Conservation (phyloP, 2,329 filamentous ascomycete species). For the Neopestalotiopsis rosae region DNA sequence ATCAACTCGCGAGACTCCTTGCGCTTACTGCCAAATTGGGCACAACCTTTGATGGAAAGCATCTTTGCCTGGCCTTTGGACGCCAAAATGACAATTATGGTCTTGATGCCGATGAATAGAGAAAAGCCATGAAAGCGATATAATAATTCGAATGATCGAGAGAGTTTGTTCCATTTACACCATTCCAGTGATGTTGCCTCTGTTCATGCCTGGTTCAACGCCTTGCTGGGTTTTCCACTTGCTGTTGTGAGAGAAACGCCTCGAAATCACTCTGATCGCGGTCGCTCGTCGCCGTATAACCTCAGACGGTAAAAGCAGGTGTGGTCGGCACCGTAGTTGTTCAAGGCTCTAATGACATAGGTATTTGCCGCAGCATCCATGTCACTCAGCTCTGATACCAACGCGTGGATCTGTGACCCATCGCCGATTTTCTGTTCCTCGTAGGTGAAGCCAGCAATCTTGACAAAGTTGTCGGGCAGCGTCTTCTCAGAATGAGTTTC, state of each 20-base stretch:
- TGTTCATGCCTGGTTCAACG: background rate
- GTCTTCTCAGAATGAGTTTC: slow-evolving; percentile 30
- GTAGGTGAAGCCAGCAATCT: slow-evolving; percentile 63
- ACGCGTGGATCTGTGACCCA: slow-evolving; percentile 56
- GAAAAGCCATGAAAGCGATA: background rate
- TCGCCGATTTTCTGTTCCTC: slow-evolving; percentile 48
- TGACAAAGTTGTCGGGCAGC: slow-evolving; percentile 53
- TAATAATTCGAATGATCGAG: background rate
- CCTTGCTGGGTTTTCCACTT: background rate
- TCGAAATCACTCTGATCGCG: slow-evolving; percentile 13
- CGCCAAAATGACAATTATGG: background rate
- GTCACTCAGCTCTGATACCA: slow-evolving; percentile 55
- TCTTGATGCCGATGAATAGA: background rate
- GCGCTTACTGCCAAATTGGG: background rate
- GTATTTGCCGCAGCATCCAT: slow-evolving; percentile 55
- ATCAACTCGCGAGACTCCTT: background rate
- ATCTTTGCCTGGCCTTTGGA: background rate
- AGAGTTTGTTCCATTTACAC: slow-evolving; percentile 4
- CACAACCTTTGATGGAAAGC: background rate
- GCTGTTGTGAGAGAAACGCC: background rate
- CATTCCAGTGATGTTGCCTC: slow-evolving; percentile 12
- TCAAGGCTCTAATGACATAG: slow-evolving; percentile 59
- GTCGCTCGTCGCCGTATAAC: slow-evolving; percentile 54
- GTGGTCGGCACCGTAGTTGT: slow-evolving; percentile 65
- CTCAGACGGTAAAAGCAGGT: slow-evolving; percentile 71